Percentiles rank a stretch among this genome's conserved stretches.
These are phyloP conservation scores for Heterobasidion irregulare DNA, from an alignment of 1,284 basidiomycete species.

Conservation along the genomic window DNA sequence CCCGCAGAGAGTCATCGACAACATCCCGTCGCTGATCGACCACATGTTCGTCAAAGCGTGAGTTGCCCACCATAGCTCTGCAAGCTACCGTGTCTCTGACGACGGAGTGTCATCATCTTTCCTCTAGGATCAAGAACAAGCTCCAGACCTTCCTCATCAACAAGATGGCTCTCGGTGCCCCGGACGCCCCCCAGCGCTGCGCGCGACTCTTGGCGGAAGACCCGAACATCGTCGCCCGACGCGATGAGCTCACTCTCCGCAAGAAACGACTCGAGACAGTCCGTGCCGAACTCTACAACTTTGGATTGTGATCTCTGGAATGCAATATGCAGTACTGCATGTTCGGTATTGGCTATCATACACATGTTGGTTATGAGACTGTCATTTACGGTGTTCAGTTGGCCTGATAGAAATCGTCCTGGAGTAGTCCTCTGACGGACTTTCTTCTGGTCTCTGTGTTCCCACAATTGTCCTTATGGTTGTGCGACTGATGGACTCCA, in stretches of 20 bases:
- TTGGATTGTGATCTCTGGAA: constrained; percentile 12
- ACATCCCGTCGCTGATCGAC: constrained; percentile 36
- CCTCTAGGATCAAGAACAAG: constrained; percentile 17
- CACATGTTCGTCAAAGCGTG: constrained; percentile 29
- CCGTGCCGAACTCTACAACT: constrained; percentile 24
- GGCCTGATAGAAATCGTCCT: too few relatives aligned
- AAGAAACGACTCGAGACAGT: constrained; percentile 25
- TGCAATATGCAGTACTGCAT: too few relatives aligned
- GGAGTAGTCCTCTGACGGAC: too few relatives aligned
- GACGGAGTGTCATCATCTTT: background rate
- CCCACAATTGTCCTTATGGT: too few relatives aligned
- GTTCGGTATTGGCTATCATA: too few relatives aligned
- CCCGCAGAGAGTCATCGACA: constrained; percentile 37
- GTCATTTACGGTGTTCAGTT: too few relatives aligned
- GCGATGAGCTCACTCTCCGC: constrained; percentile 25
- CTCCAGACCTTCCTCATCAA: constrained; percentile 29
- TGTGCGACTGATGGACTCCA: too few relatives aligned
- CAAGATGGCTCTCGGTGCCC: constrained; percentile 29
- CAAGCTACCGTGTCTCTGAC: background rate
- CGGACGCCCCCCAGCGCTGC: constrained; percentile 27
- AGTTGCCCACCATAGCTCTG: background rate
- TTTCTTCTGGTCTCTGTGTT: too few relatives aligned
- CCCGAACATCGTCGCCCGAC: constrained; percentile 23
- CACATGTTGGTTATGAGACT: too few relatives aligned
- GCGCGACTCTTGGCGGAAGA: constrained; percentile 34